Conservation (phyloP, 139 green algal species). For the Chloropicon primus region DNA sequence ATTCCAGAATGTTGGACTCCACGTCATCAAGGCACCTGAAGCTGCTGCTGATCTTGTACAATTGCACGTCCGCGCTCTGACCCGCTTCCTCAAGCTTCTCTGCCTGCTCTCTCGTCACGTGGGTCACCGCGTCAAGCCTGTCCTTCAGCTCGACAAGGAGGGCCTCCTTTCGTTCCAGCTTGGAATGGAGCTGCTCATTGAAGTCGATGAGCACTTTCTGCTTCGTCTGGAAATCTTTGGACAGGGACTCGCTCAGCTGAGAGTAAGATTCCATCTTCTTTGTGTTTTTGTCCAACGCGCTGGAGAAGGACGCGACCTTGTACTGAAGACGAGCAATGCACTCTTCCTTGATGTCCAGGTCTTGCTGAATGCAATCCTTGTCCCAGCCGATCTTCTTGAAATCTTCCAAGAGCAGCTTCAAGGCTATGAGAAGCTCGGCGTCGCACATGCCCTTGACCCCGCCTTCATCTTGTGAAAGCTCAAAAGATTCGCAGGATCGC, state of each 20-base stretch:
- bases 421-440: background rate
- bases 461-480: background rate
- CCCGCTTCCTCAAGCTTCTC: background rate
- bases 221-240: background rate
- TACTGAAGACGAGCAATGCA: background rate
- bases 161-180: background rate
- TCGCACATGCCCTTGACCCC: background rate
- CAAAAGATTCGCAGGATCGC: background rate
- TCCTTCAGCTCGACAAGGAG: background rate
- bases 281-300: background rate
- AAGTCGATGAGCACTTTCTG: background rate
- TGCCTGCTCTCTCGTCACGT: background rate
- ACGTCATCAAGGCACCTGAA: background rate
- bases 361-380: background rate
- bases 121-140: background rate
- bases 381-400: background rate
- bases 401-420: background rate
- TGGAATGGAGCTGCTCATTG: background rate
- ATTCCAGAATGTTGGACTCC: background rate
- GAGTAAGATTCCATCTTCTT: background rate
- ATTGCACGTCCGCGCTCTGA: background rate
- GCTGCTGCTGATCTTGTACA: background rate
- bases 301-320: background rate
- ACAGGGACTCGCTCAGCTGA: background rate
- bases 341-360: background rate